These are phyloP conservation scores for Russula emetica DNA, from an alignment of 768 basidiomycete species.

Conservation along the genomic window DNA sequence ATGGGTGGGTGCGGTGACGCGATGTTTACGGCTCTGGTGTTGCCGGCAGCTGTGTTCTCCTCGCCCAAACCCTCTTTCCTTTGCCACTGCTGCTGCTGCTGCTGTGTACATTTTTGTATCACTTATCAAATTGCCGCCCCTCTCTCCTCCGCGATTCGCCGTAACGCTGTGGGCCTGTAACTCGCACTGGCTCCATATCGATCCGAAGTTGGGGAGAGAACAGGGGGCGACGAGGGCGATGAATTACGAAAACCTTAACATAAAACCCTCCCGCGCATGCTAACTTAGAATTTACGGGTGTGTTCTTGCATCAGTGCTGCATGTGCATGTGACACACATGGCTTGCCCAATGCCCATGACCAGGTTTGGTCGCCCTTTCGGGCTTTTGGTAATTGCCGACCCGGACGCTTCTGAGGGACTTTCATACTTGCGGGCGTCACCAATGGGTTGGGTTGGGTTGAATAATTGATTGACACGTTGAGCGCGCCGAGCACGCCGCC, in stretches of 20 bases:
- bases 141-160: neutral
- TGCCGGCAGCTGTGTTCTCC: conserved; percentile 1
- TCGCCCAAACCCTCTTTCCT: neutral
- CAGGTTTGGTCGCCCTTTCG: neutral
- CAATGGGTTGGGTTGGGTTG: neutral
- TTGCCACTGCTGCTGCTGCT: neutral
- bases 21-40: neutral
- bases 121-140: neutral
- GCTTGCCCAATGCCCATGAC: neutral
- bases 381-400: neutral
- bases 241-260: neutral
- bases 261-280: neutral
- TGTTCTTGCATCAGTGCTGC: neutral
- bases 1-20: conserved; percentile 46
- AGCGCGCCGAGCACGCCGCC: neutral
- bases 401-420: conserved; percentile 24
- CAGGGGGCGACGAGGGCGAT: neutral
- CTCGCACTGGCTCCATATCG: neutral
- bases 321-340: too few species aligned
- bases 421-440: conserved; percentile 15
- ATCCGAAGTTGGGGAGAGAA: too few species aligned
- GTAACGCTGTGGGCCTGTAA: neutral
- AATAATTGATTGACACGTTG: neutral
- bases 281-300: neutral
- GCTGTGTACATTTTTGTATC: conserved; percentile 15